phyloP scores from a whole-genome alignment of 2,329 filamentous ascomycete genomes.

The Penicillium hesseltinei region DNA sequence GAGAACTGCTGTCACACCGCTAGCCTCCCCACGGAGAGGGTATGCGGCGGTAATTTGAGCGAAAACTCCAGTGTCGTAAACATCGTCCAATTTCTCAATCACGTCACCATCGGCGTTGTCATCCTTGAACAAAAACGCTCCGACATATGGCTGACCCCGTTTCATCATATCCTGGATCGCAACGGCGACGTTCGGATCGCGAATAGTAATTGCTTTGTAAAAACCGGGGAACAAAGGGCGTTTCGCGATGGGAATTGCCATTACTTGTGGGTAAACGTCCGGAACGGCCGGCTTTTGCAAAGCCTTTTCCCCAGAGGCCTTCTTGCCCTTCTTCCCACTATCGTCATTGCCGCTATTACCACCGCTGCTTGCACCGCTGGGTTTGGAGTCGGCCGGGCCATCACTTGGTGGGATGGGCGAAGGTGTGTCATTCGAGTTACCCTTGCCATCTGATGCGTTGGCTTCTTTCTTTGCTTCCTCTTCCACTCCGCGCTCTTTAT shows the following conservation, averaged over 20 bases:
- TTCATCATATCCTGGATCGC: conserved; percentile 97
- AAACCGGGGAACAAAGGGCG: conserved; percentile 94
- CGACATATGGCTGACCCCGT: conserved; percentile 93
- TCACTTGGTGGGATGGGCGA: conserved; percentile 41
- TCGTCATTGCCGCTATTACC: conserved; percentile 55
- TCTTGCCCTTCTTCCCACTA: conserved; percentile 69
- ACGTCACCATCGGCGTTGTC: conserved; percentile 91
- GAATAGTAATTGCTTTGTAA: conserved; percentile 97
- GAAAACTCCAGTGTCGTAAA: conserved; percentile 94
- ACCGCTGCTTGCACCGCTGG: conserved; percentile 55
- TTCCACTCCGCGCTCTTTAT: conserved; percentile 38
- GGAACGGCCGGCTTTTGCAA: conserved; percentile 86
- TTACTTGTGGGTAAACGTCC: conserved; percentile 94
- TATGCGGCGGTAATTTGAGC: conserved; percentile 97
- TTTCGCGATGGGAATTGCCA: conserved; percentile 94
- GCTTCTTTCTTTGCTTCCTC: conserved; percentile 44
- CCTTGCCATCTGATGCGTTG: conserved; percentile 45
- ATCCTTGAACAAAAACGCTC: conserved; percentile 95
- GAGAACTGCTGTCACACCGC: conserved; percentile 83
- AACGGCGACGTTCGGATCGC: conserved; percentile 83
- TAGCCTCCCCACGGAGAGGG: conserved; percentile 76
- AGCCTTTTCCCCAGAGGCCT: conserved; percentile 65
- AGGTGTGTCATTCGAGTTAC: conserved; percentile 49
- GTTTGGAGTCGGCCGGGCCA: conserved; percentile 43
- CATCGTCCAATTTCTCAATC: conserved; percentile 84